Evolutionary conservation across 2,329 filamentous ascomycete species (phyloP).

Genomic region (Beauveria pseudobassiana): DNA sequence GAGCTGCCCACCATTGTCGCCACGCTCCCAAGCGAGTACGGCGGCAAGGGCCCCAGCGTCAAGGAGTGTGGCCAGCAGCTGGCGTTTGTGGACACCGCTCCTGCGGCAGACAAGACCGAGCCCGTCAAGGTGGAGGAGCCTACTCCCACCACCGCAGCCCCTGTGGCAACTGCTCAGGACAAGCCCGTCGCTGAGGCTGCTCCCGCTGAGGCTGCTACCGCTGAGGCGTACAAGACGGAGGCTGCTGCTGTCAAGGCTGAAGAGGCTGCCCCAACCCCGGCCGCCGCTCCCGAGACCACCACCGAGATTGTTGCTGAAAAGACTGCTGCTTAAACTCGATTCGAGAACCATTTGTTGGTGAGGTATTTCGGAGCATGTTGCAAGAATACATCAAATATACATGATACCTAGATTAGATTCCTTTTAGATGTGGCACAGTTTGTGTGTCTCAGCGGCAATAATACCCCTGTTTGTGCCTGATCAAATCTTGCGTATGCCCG

Average conservation of each 20-base stretch:
- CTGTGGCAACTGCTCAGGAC: neutral
- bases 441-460: conserved; percentile 1
- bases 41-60: conserved; percentile 55
- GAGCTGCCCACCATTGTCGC: conserved; percentile 53
- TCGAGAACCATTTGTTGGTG: neutral
- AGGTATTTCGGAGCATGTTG: neutral
- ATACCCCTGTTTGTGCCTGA: neutral
- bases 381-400: neutral
- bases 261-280: neutral
- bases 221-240: conserved; percentile 1
- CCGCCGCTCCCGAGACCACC: conserved; percentile 2
- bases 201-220: neutral
- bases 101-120: conserved; percentile 13
- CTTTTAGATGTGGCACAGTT: neutral
- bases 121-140: conserved; percentile 7
- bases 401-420: conserved; percentile 7
- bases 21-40: conserved; percentile 68
- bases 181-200: conserved; percentile 6
- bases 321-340: conserved; percentile 4
- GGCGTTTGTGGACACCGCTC: conserved; percentile 20
- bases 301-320: conserved; percentile 14
- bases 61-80: conserved; percentile 24
- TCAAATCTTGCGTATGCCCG: no score
- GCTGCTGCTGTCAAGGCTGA: conserved; percentile 9
- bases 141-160: neutral